Base-by-base conservation (phyloP, 2,329 filamentous ascomycete species). In the Ophiocordyceps camponoti-saundersi region DNA sequence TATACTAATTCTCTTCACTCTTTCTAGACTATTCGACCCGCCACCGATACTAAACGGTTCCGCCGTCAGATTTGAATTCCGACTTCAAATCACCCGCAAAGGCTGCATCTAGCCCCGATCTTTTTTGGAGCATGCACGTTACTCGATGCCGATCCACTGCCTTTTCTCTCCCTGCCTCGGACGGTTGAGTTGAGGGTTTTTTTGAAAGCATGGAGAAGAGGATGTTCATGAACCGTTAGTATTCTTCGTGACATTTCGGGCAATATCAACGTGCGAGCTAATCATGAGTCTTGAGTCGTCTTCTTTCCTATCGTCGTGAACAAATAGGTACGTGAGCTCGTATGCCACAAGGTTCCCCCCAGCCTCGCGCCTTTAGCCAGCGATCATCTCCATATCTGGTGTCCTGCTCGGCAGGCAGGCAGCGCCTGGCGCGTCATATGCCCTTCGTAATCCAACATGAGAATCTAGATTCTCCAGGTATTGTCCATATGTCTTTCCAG, bases 11-110 rank as follows among this genome's bases (percentile, higher is more conserved):
- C 13, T 26, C 7, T 12, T 41, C 20, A 15, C 20, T 34, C 40
- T 46, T 7, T 7, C 11, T n/a, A 60, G 59, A 62, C 48, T 65
- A 65, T 48, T 64, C 61, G 29, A 65, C 62, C 6, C 57, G 63
- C 22, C 62, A 65, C 48, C 55, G 61, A 50, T 65, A 65, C 50
- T 65, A 57, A 34, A 7, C 16, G 18, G 43, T 12, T 2, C 23
- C 26, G 15, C 43, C 6, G 16, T 12, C 10, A 43, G 23, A 40
- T 20, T 40, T 21, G 36, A 20, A 18, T 40, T 40, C 36, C 26
- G 21, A 15, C 42, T 18, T 43, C 42, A 23, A 43, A 42, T 21
- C 21, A n/a, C 40, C 15, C 7, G 32, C 7, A 15, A 34, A 6
- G 26, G 26, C 32, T 15, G 6, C 32, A n/a, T 7, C 3, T 3